A percentile compares a stretch with the other conserved stretches of the same genome.
Conservation (phyloP, 805 yeast genomes). For the Schwanniomyces vanrijiae region DNA sequence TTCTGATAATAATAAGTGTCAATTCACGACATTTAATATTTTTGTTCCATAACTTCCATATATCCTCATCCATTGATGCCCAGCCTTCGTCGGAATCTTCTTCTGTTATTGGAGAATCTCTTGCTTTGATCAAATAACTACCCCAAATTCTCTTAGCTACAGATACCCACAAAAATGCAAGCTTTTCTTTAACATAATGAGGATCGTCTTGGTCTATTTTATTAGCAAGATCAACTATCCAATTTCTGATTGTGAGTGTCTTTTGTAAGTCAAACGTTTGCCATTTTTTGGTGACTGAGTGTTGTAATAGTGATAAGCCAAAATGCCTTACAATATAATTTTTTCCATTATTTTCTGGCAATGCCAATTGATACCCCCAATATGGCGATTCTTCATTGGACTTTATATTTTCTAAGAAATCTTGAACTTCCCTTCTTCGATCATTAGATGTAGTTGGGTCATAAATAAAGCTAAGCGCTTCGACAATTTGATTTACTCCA, state of each 20-base stretch:
- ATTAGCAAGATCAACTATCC: slow-evolving; percentile 79
- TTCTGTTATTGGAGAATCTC: slow-evolving; percentile 33
- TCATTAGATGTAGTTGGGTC: slow-evolving; percentile 61
- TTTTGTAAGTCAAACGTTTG: slow-evolving; percentile 55
- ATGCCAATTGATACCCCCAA: slow-evolving; percentile 88
- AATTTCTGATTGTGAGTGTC: slow-evolving; percentile 67
- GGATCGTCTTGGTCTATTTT: slow-evolving; percentile 70
- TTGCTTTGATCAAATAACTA: slow-evolving; percentile 46
- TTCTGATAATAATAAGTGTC: slow-evolving; percentile 73
- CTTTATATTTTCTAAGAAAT: slow-evolving; percentile 73
- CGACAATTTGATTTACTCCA: slow-evolving; percentile 72
- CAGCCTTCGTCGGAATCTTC: slow-evolving; percentile 66
- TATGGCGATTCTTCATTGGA: slow-evolving; percentile 79
- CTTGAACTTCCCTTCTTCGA: slow-evolving; percentile 55
- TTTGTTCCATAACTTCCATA: slow-evolving; percentile 72
- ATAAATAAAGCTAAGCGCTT: slow-evolving; percentile 76
- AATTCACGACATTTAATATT: slow-evolving; percentile 69
- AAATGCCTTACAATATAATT: slow-evolving; percentile 82
- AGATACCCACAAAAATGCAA: slow-evolving; percentile 89
- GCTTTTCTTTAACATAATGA: slow-evolving; percentile 83
- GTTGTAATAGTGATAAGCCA: slow-evolving; percentile 78
- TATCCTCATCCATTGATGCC: slow-evolving; percentile 81
- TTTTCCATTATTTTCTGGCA: slow-evolving; percentile 54
- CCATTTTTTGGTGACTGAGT: slow-evolving; percentile 62
- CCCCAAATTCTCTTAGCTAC: slow-evolving; percentile 94